A percentile compares a stretch with the other conserved stretches of the same genome.
These are phyloP conservation scores for Sisymbrium irio DNA, from an alignment of 345 rosid species.

Conservation along the genomic window DNA sequence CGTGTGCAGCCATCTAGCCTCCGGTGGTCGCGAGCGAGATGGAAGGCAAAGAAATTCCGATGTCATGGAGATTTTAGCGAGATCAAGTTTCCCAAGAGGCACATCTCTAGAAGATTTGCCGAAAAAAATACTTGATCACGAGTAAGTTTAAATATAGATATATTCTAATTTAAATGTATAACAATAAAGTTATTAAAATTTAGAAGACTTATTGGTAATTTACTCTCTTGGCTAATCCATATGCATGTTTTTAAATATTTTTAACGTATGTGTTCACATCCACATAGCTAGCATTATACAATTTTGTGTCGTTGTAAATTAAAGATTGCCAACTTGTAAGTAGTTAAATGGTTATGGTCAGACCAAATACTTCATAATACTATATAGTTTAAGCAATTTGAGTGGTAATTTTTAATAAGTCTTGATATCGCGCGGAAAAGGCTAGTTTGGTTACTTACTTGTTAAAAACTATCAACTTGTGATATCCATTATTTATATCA, in stretches of 20 bases:
- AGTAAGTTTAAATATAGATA: constrained; percentile 42
- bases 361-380: not conserved
- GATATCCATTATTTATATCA: not conserved
- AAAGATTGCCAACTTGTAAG: constrained; percentile 5
- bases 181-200: not conserved
- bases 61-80: constrained; percentile 52
- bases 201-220: not conserved
- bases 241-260: not conserved
- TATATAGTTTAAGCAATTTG: constrained; percentile 9
- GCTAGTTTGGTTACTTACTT: constrained; percentile 18
- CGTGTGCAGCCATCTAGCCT: constrained; percentile 75
- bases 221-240: not conserved
- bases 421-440: constrained; percentile 2
- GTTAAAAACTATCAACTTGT: constrained; percentile 19
- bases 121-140: constrained; percentile 63
- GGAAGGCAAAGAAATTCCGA: constrained; percentile 63
- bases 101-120: constrained; percentile 49
- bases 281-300: not conserved
- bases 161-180: not conserved
- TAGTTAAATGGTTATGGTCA: not conserved
- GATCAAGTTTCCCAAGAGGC: constrained; percentile 66
- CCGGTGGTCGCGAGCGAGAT: constrained; percentile 79
- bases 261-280: not conserved
- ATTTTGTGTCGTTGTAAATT: not conserved
- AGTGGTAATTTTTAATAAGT: not conserved